A percentile compares a stretch with the other conserved stretches of the same genome.
phyloP scores from a whole-genome alignment of 177 flowering plant species.

The Vitis hybrid region DNA sequence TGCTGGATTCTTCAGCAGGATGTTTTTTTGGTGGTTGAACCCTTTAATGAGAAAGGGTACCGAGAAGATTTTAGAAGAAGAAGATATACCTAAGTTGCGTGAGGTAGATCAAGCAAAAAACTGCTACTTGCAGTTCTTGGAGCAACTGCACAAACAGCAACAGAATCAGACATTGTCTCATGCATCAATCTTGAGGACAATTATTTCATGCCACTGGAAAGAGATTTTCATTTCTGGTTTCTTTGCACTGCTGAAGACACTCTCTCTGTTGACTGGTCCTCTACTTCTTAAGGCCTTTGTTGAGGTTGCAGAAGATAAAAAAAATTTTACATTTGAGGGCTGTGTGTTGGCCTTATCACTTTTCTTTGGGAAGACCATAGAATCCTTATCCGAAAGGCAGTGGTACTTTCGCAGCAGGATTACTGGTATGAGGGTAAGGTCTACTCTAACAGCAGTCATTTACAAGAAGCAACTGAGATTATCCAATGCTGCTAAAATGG shows the following conservation, averaged over 20 bases:
- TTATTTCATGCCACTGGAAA: slow-evolving; percentile 48
- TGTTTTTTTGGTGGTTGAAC: too few relatives aligned
- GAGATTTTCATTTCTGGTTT: slow-evolving; percentile 64
- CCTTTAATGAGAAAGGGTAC: too few relatives aligned
- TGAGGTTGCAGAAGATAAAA: slow-evolving; percentile 62
- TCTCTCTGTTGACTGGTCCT: slow-evolving; percentile 68
- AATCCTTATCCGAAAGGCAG: slow-evolving; percentile 66
- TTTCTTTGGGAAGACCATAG: slow-evolving; percentile 51
- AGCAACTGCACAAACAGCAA: slow-evolving; percentile 36
- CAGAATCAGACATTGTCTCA: slow-evolving; percentile 22
- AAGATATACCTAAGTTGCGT: too few relatives aligned
- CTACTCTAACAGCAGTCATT: slow-evolving; percentile 63
- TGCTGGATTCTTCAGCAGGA: too few relatives aligned
- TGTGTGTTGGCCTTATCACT: slow-evolving; percentile 45
- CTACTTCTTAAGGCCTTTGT: slow-evolving; percentile 68
- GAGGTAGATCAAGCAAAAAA: too few relatives aligned
- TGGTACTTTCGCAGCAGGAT: slow-evolving; percentile 65
- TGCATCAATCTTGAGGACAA: slow-evolving; percentile 45
- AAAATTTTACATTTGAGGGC: slow-evolving; percentile 50
- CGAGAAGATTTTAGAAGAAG: too few relatives aligned
- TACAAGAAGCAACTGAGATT: slow-evolving; percentile 63
- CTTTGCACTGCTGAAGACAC: slow-evolving; percentile 59
- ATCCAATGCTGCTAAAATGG: slow-evolving; percentile 51
- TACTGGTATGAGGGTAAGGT: slow-evolving; percentile 63
- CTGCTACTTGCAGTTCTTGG: slow-evolving; percentile 9